These are phyloP conservation scores for Hortiboletus campestris DNA, from an alignment of 768 basidiomycete genomes.

Conservation along the genomic window DNA sequence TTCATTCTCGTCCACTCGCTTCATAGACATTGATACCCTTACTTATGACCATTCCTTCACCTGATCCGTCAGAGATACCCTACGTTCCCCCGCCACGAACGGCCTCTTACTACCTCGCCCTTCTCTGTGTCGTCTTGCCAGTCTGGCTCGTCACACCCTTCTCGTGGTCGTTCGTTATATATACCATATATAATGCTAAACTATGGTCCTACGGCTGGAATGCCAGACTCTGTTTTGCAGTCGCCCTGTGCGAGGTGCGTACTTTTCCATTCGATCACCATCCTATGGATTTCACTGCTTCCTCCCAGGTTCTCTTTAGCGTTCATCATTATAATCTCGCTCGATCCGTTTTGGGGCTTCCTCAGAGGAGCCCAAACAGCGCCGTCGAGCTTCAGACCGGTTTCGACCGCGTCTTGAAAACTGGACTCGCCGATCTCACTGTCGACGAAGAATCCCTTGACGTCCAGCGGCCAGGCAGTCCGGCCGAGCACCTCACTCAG, in stretches of 20 bases:
- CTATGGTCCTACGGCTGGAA: slow-evolving; percentile 43
- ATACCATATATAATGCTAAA: slow-evolving; percentile 43
- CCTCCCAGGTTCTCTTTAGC: slow-evolving; percentile 62
- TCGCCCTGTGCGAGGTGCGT: slow-evolving; percentile 61
- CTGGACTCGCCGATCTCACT: slow-evolving; percentile 57
- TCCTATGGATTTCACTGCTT: neutral
- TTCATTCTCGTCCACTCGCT: neutral
- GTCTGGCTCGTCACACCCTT: slow-evolving; percentile 62
- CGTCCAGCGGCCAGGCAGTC: slow-evolving; percentile 53
- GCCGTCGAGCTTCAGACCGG: slow-evolving; percentile 55
- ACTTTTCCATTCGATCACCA: neutral
- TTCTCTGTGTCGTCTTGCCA: slow-evolving; percentile 56
- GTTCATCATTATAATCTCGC: slow-evolving; percentile 58
- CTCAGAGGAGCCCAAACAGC: slow-evolving; percentile 45
- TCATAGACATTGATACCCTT: slow-evolving; percentile 4
- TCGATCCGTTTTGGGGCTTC: slow-evolving; percentile 44
- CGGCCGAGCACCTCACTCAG: slow-evolving; percentile 54
- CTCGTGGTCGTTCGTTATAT: slow-evolving; percentile 61
- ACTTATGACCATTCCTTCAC: slow-evolving; percentile 5
- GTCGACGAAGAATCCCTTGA: slow-evolving; percentile 55
- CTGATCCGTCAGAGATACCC: slow-evolving; percentile 36
- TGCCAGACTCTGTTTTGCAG: slow-evolving; percentile 40
- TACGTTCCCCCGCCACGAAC: slow-evolving; percentile 38
- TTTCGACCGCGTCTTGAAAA: slow-evolving; percentile 60
- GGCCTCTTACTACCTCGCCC: slow-evolving; percentile 56